phyloP scores from a whole-genome alignment of 2,329 filamentous ascomycete genomes.

The Helotiales sp. region DNA sequence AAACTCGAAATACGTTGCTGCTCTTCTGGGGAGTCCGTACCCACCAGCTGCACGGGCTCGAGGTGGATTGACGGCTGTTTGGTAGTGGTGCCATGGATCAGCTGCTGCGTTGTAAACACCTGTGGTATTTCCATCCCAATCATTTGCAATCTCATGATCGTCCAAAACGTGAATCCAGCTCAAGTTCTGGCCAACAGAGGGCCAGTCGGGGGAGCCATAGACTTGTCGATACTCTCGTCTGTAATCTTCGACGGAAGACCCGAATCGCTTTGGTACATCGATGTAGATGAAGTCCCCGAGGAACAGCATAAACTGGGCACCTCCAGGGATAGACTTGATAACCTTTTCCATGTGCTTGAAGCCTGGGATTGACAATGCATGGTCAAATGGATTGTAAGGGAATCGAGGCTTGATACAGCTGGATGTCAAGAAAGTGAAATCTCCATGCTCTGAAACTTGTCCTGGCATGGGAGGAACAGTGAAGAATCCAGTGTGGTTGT shows the following conservation, averaged over 20 bases:
- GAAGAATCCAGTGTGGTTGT: slow-evolving; percentile 85
- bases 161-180: slow-evolving; percentile 98
- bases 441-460: slow-evolving; percentile 65
- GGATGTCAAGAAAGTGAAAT: slow-evolving; percentile 88
- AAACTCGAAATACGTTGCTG: slow-evolving; percentile 87
- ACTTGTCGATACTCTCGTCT: slow-evolving; percentile 91
- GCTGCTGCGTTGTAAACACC: slow-evolving; percentile 64
- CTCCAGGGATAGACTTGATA: slow-evolving; percentile 64
- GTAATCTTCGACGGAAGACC: slow-evolving; percentile 75
- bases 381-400: slow-evolving; percentile 83
- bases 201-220: slow-evolving; percentile 96
- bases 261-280: slow-evolving; percentile 84
- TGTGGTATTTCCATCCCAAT: slow-evolving; percentile 82
- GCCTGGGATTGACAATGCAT: slow-evolving; percentile 82
- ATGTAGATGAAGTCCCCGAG: slow-evolving; percentile 89
- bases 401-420: slow-evolving; percentile 93
- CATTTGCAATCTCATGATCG: slow-evolving; percentile 95
- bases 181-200: slow-evolving; percentile 72
- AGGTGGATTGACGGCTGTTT: slow-evolving; percentile 84
- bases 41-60: slow-evolving; percentile 56
- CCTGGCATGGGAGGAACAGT: slow-evolving; percentile 75
- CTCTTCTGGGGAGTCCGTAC: slow-evolving; percentile 47
- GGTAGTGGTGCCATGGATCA: slow-evolving; percentile 81
- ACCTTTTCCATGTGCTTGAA: slow-evolving; percentile 76
- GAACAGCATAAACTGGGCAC: slow-evolving; percentile 80